phyloP scores from a whole-genome alignment of 148 eudicot genomes.

The Polygonum maritimum region DNA sequence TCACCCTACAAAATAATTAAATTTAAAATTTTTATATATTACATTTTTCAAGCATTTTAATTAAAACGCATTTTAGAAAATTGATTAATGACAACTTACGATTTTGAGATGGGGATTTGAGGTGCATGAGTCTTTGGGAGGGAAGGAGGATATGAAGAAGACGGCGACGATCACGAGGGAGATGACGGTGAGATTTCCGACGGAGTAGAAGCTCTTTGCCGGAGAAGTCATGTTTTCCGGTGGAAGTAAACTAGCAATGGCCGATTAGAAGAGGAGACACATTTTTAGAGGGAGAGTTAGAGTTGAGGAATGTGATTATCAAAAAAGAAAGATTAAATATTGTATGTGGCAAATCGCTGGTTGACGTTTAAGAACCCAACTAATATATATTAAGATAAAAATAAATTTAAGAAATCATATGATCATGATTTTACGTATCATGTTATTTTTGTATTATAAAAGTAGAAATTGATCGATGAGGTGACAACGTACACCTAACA shows the following conservation, averaged over 20 bases:
- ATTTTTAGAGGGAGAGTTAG: not conserved
- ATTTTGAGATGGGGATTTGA: not conserved
- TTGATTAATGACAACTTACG: not conserved
- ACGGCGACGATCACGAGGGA: not conserved
- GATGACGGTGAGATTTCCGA: conserved; percentile 1
- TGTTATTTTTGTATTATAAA: no score
- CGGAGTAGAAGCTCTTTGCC: not conserved
- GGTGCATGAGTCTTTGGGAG: not conserved
- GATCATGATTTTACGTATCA: no score
- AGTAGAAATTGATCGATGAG: no score
- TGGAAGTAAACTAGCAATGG: not conserved
- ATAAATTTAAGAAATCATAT: not conserved
- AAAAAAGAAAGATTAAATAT: not conserved
- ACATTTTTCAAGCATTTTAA: no score
- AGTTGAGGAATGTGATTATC: not conserved
- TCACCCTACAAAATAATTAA: not conserved
- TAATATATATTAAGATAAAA: not conserved
- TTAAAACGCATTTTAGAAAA: no score
- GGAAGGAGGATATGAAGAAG: not conserved
- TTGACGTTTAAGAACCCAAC: not conserved
- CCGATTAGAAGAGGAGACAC: not conserved
- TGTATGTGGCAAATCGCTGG: not conserved
- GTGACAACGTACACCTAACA: no score
- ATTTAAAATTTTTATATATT: not conserved
- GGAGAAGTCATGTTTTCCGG: not conserved